Percentiles rank a stretch among this genome's conserved stretches.
Conservation (phyloP, 202 grass and related monocot species). For the Carex arenaria region DNA sequence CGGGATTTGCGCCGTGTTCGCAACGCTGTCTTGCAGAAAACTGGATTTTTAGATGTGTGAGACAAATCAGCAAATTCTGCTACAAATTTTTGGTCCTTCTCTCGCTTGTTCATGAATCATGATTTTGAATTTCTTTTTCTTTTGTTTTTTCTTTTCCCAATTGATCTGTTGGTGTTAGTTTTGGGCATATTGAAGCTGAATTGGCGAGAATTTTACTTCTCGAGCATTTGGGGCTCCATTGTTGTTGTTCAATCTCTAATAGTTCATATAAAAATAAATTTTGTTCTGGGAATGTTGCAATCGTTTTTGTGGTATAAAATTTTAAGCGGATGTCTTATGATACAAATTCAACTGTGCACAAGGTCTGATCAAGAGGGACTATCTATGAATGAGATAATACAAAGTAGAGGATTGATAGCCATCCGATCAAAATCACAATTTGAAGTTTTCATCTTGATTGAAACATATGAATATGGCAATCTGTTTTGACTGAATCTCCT, state of each 20-base stretch:
- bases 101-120: neutral
- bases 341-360: neutral
- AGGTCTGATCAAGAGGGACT: neutral
- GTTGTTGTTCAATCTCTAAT: neutral
- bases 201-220: neutral
- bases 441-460: neutral
- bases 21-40: constrained; percentile 69
- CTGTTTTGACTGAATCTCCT: constrained; percentile 5
- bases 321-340: neutral
- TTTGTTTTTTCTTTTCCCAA: neutral
- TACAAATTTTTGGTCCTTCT: neutral
- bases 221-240: neutral
- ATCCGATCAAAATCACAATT: neutral
- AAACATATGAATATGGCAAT: neutral
- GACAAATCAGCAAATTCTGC: neutral
- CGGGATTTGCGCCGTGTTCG: constrained; percentile 75
- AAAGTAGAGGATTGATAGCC: neutral
- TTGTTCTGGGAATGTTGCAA: neutral
- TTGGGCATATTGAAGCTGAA: constrained; percentile 4
- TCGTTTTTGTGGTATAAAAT: neutral
- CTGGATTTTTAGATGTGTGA: constrained; percentile 79
- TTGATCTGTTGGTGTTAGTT: constrained; percentile 15
- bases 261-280: constrained; percentile 1
- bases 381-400: neutral
- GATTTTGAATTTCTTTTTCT: neutral